These are phyloP conservation scores for Epichloe aotearoae DNA, from an alignment of 2,329 filamentous ascomycete genomes.

Conservation along the genomic window DNA sequence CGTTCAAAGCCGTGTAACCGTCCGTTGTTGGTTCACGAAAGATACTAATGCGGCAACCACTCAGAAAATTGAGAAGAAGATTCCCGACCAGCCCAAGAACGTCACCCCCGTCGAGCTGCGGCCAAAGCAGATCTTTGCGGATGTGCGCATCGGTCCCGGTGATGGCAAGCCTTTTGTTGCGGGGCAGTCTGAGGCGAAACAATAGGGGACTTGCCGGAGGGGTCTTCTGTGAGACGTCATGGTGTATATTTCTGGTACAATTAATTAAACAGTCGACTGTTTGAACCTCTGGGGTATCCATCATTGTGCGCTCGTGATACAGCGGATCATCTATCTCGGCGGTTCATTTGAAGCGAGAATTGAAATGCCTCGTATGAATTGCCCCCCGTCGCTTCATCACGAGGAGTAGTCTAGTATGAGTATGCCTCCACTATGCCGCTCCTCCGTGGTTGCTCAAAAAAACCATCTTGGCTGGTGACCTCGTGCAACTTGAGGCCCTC, in stretches of 20 bases:
- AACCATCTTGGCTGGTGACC: too few relatives aligned
- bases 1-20: neutral
- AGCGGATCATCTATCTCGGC: too few relatives aligned
- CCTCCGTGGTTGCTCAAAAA: too few relatives aligned
- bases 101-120: constrained; percentile 63
- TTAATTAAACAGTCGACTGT: neutral
- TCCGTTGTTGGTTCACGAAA: neutral
- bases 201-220: constrained; percentile 15
- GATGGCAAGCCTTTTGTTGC: constrained; percentile 30
- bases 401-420: too few relatives aligned
- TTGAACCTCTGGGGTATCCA: neutral
- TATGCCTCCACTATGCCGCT: too few relatives aligned
- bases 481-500: too few relatives aligned
- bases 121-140: constrained; percentile 48
- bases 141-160: constrained; percentile 31
- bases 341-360: too few relatives aligned
- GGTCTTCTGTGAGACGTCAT: neutral
- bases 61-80: constrained; percentile 68
- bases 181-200: constrained; percentile 22
- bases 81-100: constrained; percentile 59
- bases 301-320: too few relatives aligned
- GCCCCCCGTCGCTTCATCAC: too few relatives aligned
- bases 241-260: constrained; percentile 2
- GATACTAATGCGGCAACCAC: neutral
- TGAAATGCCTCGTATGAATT: too few relatives aligned